Evolutionary conservation across 2,329 filamentous ascomycete species (phyloP), one percentile per base, ranked within the genome.

Genomic region (Aspergillus clavatus): DNA sequence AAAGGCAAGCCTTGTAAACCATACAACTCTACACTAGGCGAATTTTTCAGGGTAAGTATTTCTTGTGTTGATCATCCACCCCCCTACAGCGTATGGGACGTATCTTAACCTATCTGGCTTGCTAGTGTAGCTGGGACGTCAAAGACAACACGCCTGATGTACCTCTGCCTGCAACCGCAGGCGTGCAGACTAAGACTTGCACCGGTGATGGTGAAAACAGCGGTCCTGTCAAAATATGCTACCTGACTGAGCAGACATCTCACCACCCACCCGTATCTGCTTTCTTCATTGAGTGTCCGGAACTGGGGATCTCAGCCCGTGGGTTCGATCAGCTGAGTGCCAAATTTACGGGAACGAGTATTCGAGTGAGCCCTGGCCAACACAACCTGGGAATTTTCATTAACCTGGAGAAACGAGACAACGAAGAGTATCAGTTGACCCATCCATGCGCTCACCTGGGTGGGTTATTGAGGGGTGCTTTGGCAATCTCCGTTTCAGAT

Each of bases 1-100:
- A 97, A 97, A 74, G 91, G 91, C 48, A 95, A 90, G 74, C 93
- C 93, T 35, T 97, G 91, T 82, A 98, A 98, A 71, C 93, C 93
- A 8, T 98, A 98, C 74, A 98, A 98, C 71, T 96, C 90, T 38
- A 90, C 89, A 27, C 72, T 98, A 40, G 93, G 93, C 53, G 93
- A 98, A 73, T 98, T 98, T 72, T 98, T 98, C 73, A 81, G 89
- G 72, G 87, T 90, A 74, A 61, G 82, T 56, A 29, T 29, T n/a
- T n/a, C n/a, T n/a, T n/a, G n/a, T 42, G 22, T 35, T 39, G 18
- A n/a, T n/a, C n/a, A n/a, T n/a, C n/a, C n/a, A n/a, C n/a, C n/a
- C n/a, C n/a, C n/a, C 23, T 14, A 10, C 12, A 23, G 23, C 7
- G 23, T 16, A 5, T 21, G 11, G 22, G 23, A 19, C 23, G 16